Conservation (phyloP, 768 basidiomycete genomes). For the Serendipita sp. region DNA sequence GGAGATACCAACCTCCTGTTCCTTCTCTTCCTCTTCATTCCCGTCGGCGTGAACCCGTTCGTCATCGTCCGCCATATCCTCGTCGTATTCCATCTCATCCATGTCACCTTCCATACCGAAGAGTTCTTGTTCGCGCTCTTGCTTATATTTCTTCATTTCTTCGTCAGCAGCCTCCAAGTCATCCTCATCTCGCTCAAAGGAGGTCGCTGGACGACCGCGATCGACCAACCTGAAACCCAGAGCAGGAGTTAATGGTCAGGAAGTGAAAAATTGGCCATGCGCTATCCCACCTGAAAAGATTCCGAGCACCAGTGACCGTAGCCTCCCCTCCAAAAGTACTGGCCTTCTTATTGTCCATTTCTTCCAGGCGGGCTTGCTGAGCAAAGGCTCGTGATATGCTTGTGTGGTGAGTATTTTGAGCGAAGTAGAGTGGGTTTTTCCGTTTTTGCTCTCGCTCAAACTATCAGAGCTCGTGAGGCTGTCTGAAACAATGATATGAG, state of each 20-base stretch:
- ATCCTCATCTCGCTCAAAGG: conserved; percentile 1
- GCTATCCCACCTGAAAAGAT: background rate
- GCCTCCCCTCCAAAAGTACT: background rate
- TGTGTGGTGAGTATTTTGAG: background rate
- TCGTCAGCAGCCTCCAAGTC: background rate
- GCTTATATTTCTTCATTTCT: conserved; percentile 10
- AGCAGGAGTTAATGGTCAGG: background rate
- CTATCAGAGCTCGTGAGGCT: background rate
- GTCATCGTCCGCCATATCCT: conserved; percentile 11
- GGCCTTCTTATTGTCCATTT: background rate
- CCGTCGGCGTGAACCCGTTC: conserved; percentile 8
- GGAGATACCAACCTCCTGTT: background rate
- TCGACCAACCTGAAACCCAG: background rate
- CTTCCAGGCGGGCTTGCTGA: background rate
- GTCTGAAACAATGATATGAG: background rate
- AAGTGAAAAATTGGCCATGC: background rate
- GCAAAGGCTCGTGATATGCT: background rate
- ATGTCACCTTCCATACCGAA: conserved; percentile 8
- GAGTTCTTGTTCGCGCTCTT: conserved; percentile 11
- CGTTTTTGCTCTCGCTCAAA: background rate
- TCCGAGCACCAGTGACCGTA: background rate
- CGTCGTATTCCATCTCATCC: conserved; percentile 11
- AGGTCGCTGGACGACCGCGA: background rate
- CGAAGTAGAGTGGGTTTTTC: background rate
- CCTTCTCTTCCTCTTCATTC: conserved; percentile 11